Conservation (phyloP, 768 basidiomycete species). For the Gautieria morchelliformis region DNA sequence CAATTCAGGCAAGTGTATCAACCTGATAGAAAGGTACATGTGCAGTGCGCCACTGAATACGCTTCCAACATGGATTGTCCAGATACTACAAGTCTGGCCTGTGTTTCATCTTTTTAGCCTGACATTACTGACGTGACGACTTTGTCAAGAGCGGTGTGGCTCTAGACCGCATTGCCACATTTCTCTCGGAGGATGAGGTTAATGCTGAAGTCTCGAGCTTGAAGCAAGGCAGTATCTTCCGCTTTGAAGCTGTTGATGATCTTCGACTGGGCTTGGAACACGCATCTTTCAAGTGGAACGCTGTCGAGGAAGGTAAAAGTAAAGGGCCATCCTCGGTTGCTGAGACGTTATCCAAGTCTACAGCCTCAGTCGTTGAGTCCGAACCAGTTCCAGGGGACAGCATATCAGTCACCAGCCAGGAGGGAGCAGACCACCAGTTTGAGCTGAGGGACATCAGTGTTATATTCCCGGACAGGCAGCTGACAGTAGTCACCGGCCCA, state of each 20-base stretch:
- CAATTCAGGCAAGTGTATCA: neutral
- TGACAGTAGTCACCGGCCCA: constrained; percentile 68
- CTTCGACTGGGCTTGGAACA: constrained; percentile 47
- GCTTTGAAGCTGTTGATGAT: constrained; percentile 22
- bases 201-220: constrained; percentile 55
- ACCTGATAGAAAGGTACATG: neutral
- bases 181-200: constrained; percentile 65
- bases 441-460: constrained; percentile 59
- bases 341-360: constrained; percentile 6
- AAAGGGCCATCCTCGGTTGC: constrained; percentile 4
- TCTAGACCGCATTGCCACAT: constrained; percentile 56
- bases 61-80: constrained; percentile 72
- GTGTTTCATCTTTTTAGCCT: neutral
- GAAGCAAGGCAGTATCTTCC: constrained; percentile 27
- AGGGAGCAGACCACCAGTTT: constrained; percentile 40
- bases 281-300: constrained; percentile 56
- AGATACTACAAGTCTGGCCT: constrained; percentile 46
- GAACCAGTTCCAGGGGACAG: constrained; percentile 6
- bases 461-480: constrained; percentile 59
- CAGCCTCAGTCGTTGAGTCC: neutral
- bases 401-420: neutral
- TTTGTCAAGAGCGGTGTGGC: constrained; percentile 45
- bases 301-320: constrained; percentile 30
- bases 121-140: neutral
- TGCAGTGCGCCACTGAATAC: constrained; percentile 60